These are phyloP conservation scores for Conticribra weissflogii DNA, from an alignment of 108 stramenopile genomes.

Conservation along the genomic window DNA sequence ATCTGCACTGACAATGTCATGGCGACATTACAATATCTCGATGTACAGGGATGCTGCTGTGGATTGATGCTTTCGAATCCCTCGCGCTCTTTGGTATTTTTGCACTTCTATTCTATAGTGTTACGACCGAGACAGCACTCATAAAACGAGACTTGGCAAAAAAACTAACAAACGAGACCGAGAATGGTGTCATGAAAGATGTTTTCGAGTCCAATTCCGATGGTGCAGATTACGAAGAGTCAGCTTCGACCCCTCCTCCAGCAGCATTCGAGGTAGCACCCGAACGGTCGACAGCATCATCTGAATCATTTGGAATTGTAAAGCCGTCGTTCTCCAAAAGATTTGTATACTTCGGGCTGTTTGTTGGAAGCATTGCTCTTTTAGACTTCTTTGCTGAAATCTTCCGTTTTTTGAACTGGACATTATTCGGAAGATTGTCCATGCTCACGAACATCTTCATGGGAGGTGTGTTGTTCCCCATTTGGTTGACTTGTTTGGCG, in stretches of 20 bases:
- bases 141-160: conserved; percentile 1
- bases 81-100: conserved; percentile 45
- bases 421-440: conserved; percentile 48
- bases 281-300: not conserved
- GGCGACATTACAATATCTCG: no score
- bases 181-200: no score
- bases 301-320: not conserved
- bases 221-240: not conserved
- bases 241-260: conserved; percentile 3
- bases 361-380: conserved; percentile 55
- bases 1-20: no score
- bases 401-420: conserved; percentile 57
- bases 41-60: conserved; percentile 39
- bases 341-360: conserved; percentile 56
- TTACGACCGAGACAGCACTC: conserved; percentile 24
- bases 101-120: conserved; percentile 32
- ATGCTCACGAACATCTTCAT: conserved; percentile 49
- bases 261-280: not conserved
- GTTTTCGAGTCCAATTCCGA: no score
- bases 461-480: conserved; percentile 63
- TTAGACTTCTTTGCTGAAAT: conserved; percentile 69
- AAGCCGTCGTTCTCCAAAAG: conserved; percentile 54
- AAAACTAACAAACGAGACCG: not conserved
- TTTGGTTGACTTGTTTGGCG: conserved; percentile 63
- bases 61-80: conserved; percentile 58